Evolutionary conservation across 202 grass and related monocot genomes (phyloP), one percentile per base, ranked within the genome.

Genomic region (Eragrostis tef): DNA sequence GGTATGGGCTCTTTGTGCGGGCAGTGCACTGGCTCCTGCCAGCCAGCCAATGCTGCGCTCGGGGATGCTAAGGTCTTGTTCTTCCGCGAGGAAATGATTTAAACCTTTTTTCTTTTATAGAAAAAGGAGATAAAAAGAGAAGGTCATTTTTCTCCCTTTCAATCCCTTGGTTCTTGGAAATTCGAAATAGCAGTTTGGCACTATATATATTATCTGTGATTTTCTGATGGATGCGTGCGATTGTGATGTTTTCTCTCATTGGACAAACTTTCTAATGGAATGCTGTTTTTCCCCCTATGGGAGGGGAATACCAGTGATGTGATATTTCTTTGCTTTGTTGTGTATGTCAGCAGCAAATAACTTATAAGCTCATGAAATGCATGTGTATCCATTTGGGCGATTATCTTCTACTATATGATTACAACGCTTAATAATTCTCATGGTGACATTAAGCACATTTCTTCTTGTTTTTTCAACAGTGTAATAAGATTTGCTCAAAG

Each of bases 11-110:
- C 67, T 59, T 61, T 57, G 25, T 6, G 20, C 27, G 45, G 20
- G 69, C 15, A 41, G 29, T 56, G 20, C 56, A 27, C 2, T 64
- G 17, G 53, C 42, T 56, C 34, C 13, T 46, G 39, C 56, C 57
- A 73, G 39, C 56, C 57, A 73, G 53, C 71, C 72, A 82, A 82
- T 70, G 21, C 49, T n/a, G 51, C 70, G 71, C 62, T 91, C 86
- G 88, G 85, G 57, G 81, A 89, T 73, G 76, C 63, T 87, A 89
- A 94, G 92, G 88, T 90, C 75, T 69, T 59, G 24, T n/a, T 73
- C 16, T 77, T 64, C 27, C 12, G 25, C 26, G 56, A 61, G 10
- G 79, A 19, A 74, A 52, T 5, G 11, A 49, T 46, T 15, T 0
- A n/a, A n/a, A 31, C 25, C 3, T 16, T 16, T 1, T 14, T 16